These are phyloP conservation scores for Penicillium samsonianum DNA, from an alignment of 495 filamentous ascomycete genomes.

Conservation along the genomic window DNA sequence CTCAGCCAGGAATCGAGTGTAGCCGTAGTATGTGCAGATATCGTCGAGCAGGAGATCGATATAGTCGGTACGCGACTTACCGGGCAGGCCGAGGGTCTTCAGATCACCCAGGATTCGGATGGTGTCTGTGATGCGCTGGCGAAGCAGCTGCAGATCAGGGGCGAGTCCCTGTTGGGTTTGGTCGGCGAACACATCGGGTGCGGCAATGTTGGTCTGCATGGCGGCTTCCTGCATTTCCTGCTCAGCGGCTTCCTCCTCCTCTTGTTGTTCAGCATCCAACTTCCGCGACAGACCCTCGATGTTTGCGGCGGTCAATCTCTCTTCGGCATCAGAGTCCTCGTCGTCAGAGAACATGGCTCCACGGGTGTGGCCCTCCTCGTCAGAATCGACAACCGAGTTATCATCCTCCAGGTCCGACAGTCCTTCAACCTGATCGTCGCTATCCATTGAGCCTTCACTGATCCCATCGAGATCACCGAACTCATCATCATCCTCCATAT, in stretches of 20 bases:
- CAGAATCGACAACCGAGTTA: conserved; percentile 74
- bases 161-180: conserved; percentile 63
- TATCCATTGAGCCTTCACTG: conserved; percentile 51
- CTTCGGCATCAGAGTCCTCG: conserved; percentile 86
- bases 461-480: conserved; percentile 55
- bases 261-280: conserved; percentile 67
- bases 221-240: conserved; percentile 75
- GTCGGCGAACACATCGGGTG: conserved; percentile 69
- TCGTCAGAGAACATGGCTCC: conserved; percentile 90
- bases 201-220: conserved; percentile 91
- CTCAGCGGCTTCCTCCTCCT: conserved; percentile 69
- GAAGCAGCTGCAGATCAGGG: conserved; percentile 85
- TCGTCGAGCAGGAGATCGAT: conserved; percentile 83
- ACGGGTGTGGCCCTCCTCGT: conserved; percentile 57
- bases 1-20: conserved; percentile 78
- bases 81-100: conserved; percentile 71
- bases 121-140: conserved; percentile 89
- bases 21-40: conserved; percentile 91
- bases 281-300: conserved; percentile 87
- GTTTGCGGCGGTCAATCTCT: conserved; percentile 92
- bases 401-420: conserved; percentile 58
- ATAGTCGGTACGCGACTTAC: conserved; percentile 82
- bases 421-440: conserved; percentile 52
- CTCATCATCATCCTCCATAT: conserved; percentile 47
- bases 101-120: conserved; percentile 90